phyloP scores from a whole-genome alignment of 2,329 filamentous ascomycete species.

The Phialemoniopsis sp. region DNA sequence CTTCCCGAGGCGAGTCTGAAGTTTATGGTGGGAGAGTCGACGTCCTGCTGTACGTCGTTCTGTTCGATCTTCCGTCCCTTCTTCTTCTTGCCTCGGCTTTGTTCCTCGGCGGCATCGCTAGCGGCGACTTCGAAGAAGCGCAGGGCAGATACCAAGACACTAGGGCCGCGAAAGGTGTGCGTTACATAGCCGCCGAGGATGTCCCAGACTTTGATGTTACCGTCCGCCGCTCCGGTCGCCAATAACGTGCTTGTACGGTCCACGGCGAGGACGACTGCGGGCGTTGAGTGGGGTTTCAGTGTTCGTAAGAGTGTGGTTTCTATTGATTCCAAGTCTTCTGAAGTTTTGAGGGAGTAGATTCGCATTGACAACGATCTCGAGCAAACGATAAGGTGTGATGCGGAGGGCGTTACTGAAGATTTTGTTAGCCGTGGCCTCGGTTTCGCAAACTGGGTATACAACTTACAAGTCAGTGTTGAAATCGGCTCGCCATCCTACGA shows the following conservation, averaged over 20 bases:
- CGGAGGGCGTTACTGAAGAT: conserved; percentile 76
- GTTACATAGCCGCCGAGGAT: conserved; percentile 86
- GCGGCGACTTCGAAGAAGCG: conserved; percentile 79
- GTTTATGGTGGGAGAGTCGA: conserved; percentile 34
- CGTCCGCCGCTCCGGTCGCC: conserved; percentile 90
- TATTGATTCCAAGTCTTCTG: conserved; percentile 52
- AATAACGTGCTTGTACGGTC: conserved; percentile 86
- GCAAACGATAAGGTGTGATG: conserved; percentile 83
- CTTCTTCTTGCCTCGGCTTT: conserved; percentile 29
- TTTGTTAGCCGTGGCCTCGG: conserved; percentile 9
- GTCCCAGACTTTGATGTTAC: conserved; percentile 95
- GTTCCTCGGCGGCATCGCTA: conserved; percentile 29
- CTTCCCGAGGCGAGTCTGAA: conserved; percentile 87
- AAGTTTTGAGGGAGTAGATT: conserved; percentile 70
- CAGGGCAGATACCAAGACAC: conserved; percentile 84
- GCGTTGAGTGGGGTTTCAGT: conserved; percentile 84
- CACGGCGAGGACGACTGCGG: conserved; percentile 80
- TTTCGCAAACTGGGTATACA: neutral
- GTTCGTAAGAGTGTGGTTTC: conserved; percentile 69
- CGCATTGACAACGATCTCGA: conserved; percentile 96
- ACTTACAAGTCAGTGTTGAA: conserved; percentile 64
- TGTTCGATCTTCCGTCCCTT: conserved; percentile 38
- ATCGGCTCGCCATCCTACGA: conserved; percentile 72
- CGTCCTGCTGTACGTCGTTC: conserved; percentile 34
- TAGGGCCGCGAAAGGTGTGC: conserved; percentile 91